Evolutionary conservation across 148 eudicot genomes (phyloP).

Genomic region (Fallopia convolvulus): DNA sequence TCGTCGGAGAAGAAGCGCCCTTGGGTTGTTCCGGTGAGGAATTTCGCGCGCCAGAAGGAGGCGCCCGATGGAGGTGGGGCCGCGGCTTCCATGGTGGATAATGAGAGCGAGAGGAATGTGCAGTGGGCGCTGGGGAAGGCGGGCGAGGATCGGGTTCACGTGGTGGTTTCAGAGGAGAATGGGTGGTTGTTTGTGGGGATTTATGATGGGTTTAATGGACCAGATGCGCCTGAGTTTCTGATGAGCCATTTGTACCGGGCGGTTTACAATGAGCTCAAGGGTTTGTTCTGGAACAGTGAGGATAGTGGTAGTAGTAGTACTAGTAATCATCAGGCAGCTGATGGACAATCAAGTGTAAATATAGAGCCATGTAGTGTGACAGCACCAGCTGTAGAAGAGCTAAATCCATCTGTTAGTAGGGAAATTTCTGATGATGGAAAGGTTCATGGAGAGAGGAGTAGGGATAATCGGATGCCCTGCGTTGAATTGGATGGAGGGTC

Average conservation of each 20-base stretch:
- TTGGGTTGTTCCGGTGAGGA: constrained; percentile 82
- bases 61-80: constrained; percentile 7
- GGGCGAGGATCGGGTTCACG: constrained; percentile 98
- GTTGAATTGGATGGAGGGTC: constrained; percentile 13
- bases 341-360: constrained; percentile 15
- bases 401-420: constrained; percentile 4
- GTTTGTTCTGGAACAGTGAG: constrained; percentile 85
- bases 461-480: not conserved
- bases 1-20: constrained; percentile 80
- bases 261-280: constrained; percentile 64
- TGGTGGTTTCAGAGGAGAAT: constrained; percentile 90
- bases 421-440: constrained; percentile 17
- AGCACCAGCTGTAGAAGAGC: constrained; percentile 10
- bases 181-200: constrained; percentile 99
- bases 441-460: constrained; percentile 6
- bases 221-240: constrained; percentile 96
- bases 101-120: constrained; percentile 51
- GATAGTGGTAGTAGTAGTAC: constrained; percentile 17
- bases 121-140: constrained; percentile 99
- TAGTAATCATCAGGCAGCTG: not conserved
- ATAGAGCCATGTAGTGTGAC: constrained; percentile 17
- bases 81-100: constrained; percentile 9
- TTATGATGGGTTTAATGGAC: constrained; percentile 98
- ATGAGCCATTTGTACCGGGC: constrained; percentile 85
- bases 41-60: constrained; percentile 40